Percentiles rank a stretch among this genome's conserved stretches.
phyloP scores from a whole-genome alignment of 1,284 basidiomycete genomes.

The Pseudozyma hubeiensis region DNA sequence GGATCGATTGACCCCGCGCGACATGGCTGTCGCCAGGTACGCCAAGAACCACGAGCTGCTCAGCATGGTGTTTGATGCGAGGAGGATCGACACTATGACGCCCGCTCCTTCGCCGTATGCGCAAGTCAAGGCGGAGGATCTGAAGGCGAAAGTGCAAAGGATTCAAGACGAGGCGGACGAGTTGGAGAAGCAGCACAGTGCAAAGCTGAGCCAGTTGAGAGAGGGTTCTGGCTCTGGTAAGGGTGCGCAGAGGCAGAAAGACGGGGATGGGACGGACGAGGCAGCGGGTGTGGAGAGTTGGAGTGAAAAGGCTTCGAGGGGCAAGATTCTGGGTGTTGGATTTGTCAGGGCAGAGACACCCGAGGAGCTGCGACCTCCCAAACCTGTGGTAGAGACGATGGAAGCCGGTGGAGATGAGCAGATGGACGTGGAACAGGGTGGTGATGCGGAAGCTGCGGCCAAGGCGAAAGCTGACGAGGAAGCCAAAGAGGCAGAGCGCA shows the following conservation, averaged over 20 bases:
- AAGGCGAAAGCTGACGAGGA: neutral
- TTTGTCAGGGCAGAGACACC: slow-evolving; percentile 54
- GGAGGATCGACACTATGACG: slow-evolving; percentile 56
- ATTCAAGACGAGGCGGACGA: slow-evolving; percentile 33
- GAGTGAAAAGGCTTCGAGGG: slow-evolving; percentile 43
- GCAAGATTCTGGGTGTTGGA: slow-evolving; percentile 57
- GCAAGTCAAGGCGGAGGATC: slow-evolving; percentile 30
- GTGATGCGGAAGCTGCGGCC: slow-evolving; percentile 1
- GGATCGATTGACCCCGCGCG: slow-evolving; percentile 58
- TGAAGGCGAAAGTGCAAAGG: slow-evolving; percentile 29
- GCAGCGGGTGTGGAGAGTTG: slow-evolving; percentile 25
- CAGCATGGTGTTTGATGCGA: slow-evolving; percentile 61
- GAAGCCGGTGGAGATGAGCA: slow-evolving; percentile 6
- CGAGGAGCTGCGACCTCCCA: slow-evolving; percentile 37
- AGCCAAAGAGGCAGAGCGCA: slow-evolving; percentile 18
- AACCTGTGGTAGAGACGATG: slow-evolving; percentile 2
- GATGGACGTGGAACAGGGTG: slow-evolving; percentile 4
- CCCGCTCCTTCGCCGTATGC: slow-evolving; percentile 60
- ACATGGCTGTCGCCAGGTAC: slow-evolving; percentile 63
- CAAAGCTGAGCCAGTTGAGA: slow-evolving; percentile 24
- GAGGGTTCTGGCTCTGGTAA: slow-evolving; percentile 4
- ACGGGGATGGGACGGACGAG: slow-evolving; percentile 6
- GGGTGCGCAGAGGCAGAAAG: slow-evolving; percentile 1
- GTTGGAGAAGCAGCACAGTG: slow-evolving; percentile 25
- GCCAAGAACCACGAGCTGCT: slow-evolving; percentile 64